Conservation (phyloP, 164 flowering plant species). For the Nymphaea thermarum region DNA sequence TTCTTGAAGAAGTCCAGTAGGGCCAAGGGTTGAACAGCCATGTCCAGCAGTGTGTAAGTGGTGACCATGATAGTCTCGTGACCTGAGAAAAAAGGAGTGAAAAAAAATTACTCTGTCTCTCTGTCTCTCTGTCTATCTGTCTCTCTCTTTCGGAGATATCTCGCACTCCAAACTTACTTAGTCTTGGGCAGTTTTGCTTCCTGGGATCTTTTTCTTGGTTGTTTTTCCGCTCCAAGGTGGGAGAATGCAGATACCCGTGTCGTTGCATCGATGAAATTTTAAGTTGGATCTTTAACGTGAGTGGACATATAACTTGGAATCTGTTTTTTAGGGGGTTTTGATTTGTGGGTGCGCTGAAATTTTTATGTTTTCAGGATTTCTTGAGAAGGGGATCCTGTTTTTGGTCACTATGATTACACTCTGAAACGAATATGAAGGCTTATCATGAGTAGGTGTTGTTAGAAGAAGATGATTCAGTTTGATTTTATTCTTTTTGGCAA, state of each 20-base stretch:
- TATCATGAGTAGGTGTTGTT: slow-evolving; percentile 2
- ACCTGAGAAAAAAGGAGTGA: neutral
- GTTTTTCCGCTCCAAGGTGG: neutral
- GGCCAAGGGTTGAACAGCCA: neutral
- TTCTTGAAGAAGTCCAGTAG: neutral
- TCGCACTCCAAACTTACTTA: neutral
- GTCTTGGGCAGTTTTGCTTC: neutral
- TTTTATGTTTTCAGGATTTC: neutral
- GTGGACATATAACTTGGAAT: neutral
- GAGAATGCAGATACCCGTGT: neutral
- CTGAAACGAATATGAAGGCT: slow-evolving; percentile 2
- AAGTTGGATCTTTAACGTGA: neutral
- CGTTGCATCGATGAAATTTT: neutral
- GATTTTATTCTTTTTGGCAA: slow-evolving; percentile 20
- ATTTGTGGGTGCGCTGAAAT: neutral
- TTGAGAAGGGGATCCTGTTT: neutral
- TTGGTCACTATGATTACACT: neutral
- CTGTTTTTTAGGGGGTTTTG: neutral
- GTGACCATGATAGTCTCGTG: neutral
- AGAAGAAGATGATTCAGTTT: neutral
- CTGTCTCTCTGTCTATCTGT: neutral
- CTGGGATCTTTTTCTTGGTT: neutral
- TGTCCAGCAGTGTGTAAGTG: neutral
- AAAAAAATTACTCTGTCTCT: neutral
- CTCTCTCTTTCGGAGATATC: neutral